Conservation (phyloP, 169 alveolate genomes). For the Plasmodium billcollinsi region DNA sequence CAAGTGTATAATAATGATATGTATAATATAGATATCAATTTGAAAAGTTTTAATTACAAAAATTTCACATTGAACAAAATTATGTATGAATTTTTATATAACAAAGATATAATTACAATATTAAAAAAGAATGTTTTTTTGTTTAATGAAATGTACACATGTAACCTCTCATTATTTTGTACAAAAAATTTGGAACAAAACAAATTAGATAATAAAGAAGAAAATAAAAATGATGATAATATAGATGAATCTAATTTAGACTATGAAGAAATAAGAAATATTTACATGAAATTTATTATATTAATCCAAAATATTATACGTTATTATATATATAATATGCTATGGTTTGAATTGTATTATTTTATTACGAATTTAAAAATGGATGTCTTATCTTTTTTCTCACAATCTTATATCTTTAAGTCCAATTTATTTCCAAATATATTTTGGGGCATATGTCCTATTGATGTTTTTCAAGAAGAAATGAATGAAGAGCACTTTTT, state of each 20-base stretch:
- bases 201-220: not conserved
- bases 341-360: constrained; percentile 73
- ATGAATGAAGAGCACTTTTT: too few relatives aligned
- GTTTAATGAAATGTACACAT: constrained; percentile 33
- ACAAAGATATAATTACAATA: constrained; percentile 50
- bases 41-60: constrained; percentile 38
- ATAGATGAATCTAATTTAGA: constrained; percentile 7
- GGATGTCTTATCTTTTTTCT: constrained; percentile 66
- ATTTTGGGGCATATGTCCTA: constrained; percentile 77
- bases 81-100: constrained; percentile 73
- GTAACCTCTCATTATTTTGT: constrained; percentile 15
- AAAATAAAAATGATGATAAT: not conserved
- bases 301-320: constrained; percentile 65
- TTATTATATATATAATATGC: constrained; percentile 63
- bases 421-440: constrained; percentile 59
- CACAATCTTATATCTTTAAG: constrained; percentile 47
- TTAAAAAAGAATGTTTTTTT: constrained; percentile 8
- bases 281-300: constrained; percentile 42
- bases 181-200: not conserved
- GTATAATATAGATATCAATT: not conserved
- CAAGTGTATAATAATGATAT: too few relatives aligned
- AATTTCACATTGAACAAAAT: constrained; percentile 64
- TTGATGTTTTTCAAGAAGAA: constrained; percentile 30
- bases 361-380: constrained; percentile 43
- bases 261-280: constrained; percentile 23